Conservation (phyloP, 371 early-diverging fungal species). For the Circinella minor region DNA sequence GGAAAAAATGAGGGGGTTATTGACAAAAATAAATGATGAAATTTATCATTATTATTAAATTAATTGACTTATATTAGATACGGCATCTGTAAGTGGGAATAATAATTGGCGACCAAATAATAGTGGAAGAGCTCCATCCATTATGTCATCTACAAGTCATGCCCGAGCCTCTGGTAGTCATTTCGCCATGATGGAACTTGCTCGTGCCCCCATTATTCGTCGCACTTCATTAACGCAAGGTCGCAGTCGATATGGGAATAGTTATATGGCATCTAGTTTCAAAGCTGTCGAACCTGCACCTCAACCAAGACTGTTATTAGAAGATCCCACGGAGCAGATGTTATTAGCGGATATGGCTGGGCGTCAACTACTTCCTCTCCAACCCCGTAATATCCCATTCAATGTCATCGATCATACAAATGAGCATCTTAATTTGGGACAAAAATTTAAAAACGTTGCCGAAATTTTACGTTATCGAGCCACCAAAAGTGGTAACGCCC, state of each 20-base stretch:
- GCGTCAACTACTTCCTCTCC: constrained; percentile 44
- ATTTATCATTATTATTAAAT: too few relatives aligned
- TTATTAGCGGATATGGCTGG: constrained; percentile 45
- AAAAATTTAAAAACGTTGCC: constrained; percentile 56
- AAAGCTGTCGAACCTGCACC: constrained; percentile 53
- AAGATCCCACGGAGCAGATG: constrained; percentile 36
- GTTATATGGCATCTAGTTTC: constrained; percentile 48
- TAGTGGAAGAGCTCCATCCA: constrained; percentile 34
- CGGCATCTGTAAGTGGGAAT: constrained; percentile 13
- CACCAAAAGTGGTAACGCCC: constrained; percentile 35
- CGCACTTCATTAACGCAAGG: constrained; percentile 22
- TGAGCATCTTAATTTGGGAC: constrained; percentile 34
- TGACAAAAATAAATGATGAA: too few relatives aligned
- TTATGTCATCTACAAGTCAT: constrained; percentile 27
- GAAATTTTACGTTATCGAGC: constrained; percentile 67
- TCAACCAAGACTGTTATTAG: constrained; percentile 28
- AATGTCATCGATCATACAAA: constrained; percentile 27
- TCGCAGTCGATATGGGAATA: constrained; percentile 45
- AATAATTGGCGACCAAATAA: constrained; percentile 17
- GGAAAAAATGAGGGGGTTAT: too few relatives aligned
- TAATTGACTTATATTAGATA: constrained; percentile 9
- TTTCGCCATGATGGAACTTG: constrained; percentile 13
- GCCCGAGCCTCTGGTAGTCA: constrained; percentile 24
- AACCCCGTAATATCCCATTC: constrained; percentile 39
- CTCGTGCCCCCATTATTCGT: constrained; percentile 12